Evolutionary conservation across 345 rosid genomes (phyloP), one percentile per base, ranked within the genome.

Genomic region (Euphorbia tirucalli): DNA sequence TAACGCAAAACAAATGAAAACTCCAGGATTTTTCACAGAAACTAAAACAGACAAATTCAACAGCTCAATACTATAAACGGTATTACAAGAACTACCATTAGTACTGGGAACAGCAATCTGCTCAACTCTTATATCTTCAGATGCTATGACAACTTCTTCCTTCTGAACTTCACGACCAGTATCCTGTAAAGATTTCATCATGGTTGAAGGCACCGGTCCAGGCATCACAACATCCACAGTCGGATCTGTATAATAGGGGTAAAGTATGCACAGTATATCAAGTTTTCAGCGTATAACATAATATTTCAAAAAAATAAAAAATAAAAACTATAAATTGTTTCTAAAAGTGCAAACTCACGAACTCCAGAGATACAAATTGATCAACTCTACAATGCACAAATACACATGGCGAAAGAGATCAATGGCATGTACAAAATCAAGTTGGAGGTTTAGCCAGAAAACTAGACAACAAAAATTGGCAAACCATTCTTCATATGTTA

Each of bases 51-150:
- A 43, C 6, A 15, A 31, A 46, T 18, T 9, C 24, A 60, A 25
- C 6, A 65, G 52, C 24, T 7, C 28, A 55, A 35, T 9, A n/a
- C 50, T 28, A 74, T 41, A 49, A 46, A 68, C 10, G 4, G 22
- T 18, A 6, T 19, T 41, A 54, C 75, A 49, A 32, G 32, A 55
- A 81, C 78, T 63, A 83, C 87, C 68, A 41, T 67, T 75, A 16
- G 68, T 69, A 30, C 15, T 52, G 39, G 66, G 58, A 39, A 62
- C 61, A 70, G 65, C 74, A 72, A 19, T 65, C 80, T 75, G 68
- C 72, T 19, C 71, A 66, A 31, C n/a, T 61, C 35, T 73, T 59
- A 52, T 65, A 71, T 70, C 84, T 63, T 56, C 78, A 75, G 81
- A 71, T 27, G 4, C 62, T 27, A 58, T 48, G 37, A 64, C 69